Base-by-base conservation (phyloP, 208 protist species). In the Acanthamoeba lenticulata region DNA sequence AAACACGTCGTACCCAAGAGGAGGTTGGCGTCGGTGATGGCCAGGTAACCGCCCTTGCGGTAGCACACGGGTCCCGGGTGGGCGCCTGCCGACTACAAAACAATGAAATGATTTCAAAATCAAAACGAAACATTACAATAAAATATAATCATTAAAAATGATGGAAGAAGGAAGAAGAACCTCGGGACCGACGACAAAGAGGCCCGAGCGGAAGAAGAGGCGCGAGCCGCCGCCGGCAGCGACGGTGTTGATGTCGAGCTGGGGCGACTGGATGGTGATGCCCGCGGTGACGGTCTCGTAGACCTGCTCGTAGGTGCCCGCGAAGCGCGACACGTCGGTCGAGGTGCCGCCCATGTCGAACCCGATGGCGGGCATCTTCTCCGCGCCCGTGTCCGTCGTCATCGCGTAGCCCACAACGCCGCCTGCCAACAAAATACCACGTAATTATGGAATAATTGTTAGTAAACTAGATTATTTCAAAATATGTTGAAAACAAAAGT, bases 331-430 rank as follows among this genome's bases (percentile, higher is more conserved):
- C 17, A 99, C 98, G 94, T 99, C 98, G 4, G 98, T 99, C 62
- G 97, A 98, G 5, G 98, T 99, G 49, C 98, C 98, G 81, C 98
- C 98, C 96, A 99, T 99, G 96, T 99, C 98, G 93, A 99, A 98
- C 72, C 98, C 98, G 62, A 99, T 98, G 5, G 97, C 95, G 44
- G 96, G 96, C 40, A 69, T 62, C 3, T 94, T 94, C 40, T 97
- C 79, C 45, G 97, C 94, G 40, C n/a, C n/a, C n/a, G 91, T 94
- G 77, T 95, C 97, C 21, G 98, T 97, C 5, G 98, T 98, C 86
- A 92, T 65, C 7, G 97, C 95, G 93, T 98, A 99, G 47, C 98
- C 98, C 15, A 99, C 98, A 1, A 99, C 98, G 42, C 98, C 98
- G 65, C 98, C 98, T n/a, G 79, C 67, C 2, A 40, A 3, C 17